Base-by-base conservation (phyloP, 2,329 filamentous ascomycete species). In the Fusarium sublunatum region DNA sequence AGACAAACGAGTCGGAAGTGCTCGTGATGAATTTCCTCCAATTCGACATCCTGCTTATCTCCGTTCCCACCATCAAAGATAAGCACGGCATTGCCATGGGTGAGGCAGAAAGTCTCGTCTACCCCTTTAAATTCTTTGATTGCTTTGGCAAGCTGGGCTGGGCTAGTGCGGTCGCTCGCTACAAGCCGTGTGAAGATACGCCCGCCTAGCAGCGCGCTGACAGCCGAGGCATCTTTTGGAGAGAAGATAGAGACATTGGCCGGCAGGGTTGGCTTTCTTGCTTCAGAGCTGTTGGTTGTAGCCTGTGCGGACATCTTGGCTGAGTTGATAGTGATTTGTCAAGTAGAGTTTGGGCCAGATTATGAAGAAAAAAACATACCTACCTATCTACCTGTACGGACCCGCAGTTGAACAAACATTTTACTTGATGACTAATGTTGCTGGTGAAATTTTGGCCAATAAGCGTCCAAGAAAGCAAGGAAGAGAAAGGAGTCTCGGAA, bases 161-260 rank as follows among this genome's bases (percentile, higher is more conserved):
- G 39, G 35, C 39, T 50, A 15, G 52, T 55, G 9, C 41, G 11
- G 24, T 36, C 25, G 12, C 52, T 55, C 7, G 28, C 19, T 12
- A 43, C 38, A 5, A 55, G 44, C 2, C 52, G 36, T 36, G 52
- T 55, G 13, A 55, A 55, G 38, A 55, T 24, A 13, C 36, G 52
- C 1, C 36, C 52, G 26, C 15, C 13, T 2, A 55, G 26, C 31
- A 55, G 7, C 0, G 36, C 39, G 5, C 38, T 9, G n/a, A 50
- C 11, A 2, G 52, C 38, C 6, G 42, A 43, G 39, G 29, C n/a
- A 3, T 55, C 44, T 32, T 9, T 43, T 0, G 52, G 52, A 0
- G 52, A 50, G 32, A 55, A 55, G 7, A 55, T 55, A 12, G 29
- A 50, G 25, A 55, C 52, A 7, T 55, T 55, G 19, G 45, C 13